These are phyloP conservation scores for Penicillium canariense DNA, from an alignment of 495 filamentous ascomycete species.

Conservation along the genomic window DNA sequence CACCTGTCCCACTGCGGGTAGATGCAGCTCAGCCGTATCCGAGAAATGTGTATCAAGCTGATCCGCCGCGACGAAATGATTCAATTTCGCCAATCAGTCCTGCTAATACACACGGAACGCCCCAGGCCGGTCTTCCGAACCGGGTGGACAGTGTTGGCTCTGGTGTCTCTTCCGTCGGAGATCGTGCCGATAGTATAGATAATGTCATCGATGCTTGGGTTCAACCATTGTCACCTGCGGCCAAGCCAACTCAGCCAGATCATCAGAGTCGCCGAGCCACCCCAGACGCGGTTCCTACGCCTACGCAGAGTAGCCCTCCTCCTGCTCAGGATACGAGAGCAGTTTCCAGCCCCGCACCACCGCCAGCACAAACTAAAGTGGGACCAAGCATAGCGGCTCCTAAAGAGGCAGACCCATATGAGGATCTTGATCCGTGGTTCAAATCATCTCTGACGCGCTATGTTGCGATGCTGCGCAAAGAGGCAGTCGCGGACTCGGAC, in stretches of 20 bases:
- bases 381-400: constrained; percentile 1
- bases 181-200: constrained; percentile 40
- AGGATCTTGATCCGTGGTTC: constrained; percentile 52
- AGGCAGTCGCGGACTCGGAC: constrained; percentile 49
- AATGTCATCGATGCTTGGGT: constrained; percentile 46
- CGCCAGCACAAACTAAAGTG: not conserved
- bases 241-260: constrained; percentile 9
- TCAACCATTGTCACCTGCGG: constrained; percentile 25
- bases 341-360: not conserved
- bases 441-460: constrained; percentile 52
- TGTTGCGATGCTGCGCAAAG: constrained; percentile 53
- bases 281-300: constrained; percentile 16
- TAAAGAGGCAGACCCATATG: constrained; percentile 39
- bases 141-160: constrained; percentile 35
- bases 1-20: constrained; percentile 4
- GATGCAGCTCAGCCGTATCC: constrained; percentile 9
- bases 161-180: constrained; percentile 21
- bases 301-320: constrained; percentile 1
- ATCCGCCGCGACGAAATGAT: constrained; percentile 1
- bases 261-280: constrained; percentile 2
- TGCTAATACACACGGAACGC: constrained; percentile 12
- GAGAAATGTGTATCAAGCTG: not conserved
- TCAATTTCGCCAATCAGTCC: constrained; percentile 29
- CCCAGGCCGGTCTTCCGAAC: not conserved
- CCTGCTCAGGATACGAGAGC: not conserved